Evolutionary conservation across 2,329 filamentous ascomycete genomes (phyloP).

Genomic region (Stenocarpella maydis): DNA sequence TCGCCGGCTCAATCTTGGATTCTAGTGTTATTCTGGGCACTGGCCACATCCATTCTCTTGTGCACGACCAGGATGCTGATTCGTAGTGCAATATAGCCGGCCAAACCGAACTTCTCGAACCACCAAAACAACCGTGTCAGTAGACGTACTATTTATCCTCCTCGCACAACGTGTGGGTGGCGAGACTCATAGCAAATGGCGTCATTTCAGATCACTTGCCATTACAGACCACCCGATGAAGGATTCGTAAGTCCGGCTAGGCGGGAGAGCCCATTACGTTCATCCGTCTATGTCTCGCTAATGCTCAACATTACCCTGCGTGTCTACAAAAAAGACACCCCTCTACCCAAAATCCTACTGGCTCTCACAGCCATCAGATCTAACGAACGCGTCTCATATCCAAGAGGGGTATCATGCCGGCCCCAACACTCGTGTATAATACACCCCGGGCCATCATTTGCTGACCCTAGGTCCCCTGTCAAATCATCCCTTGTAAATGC

Average conservation of each 20-base stretch:
- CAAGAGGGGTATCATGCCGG: constrained; percentile 24
- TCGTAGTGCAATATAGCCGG: too few relatives aligned
- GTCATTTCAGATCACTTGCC: too few relatives aligned
- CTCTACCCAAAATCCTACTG: too few relatives aligned
- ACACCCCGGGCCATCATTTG: background rate
- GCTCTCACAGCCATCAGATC: background rate
- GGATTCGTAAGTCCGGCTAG: background rate
- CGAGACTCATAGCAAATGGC: background rate
- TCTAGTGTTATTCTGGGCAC: too few relatives aligned
- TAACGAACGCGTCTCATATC: constrained; percentile 19
- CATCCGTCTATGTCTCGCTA: constrained; percentile 6
- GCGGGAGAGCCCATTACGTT: background rate
- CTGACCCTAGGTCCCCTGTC: background rate
- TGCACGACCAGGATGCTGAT: background rate
- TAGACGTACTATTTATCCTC: background rate
- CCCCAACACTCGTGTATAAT: background rate
- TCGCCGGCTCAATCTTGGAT: background rate
- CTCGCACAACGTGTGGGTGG: background rate
- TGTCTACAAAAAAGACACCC: background rate
- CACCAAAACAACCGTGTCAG: background rate
- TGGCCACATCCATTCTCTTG: background rate
- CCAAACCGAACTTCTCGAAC: too few relatives aligned
- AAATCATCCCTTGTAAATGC: constrained; percentile 20
- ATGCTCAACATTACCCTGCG: constrained; percentile 7
- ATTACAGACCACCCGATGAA: background rate